Base-by-base conservation (phyloP, 352 stramenopile genomes). In the Globisporangium cylindrosporum region DNA sequence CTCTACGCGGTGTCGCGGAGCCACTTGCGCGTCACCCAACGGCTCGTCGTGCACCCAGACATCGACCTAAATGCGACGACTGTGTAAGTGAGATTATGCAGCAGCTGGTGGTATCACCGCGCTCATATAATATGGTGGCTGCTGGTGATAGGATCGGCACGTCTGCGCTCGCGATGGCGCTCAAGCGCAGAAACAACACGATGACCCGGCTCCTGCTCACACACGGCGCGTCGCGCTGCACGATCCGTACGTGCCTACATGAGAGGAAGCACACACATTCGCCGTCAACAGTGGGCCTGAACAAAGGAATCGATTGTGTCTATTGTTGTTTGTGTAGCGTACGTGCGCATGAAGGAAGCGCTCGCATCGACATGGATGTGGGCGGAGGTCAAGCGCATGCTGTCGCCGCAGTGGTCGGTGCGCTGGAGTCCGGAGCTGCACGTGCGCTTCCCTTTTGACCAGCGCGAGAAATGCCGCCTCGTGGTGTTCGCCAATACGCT, bases 381-480 rank as follows among this genome's bases (percentile, higher is more conserved):
- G 43, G n/a, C 25, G 3, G 72, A 85, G 24, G 59, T 91, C 7
- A 69, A 71, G 48, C 68, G 38, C 14, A 86, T 89, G 66, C 76
- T 94, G 43, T 75, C 75, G 46, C 68, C 82, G 12, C 32, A 66
- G 4, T 93, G 84, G 85, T 79, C 84, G 3, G 71, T 89, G 27
- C 55, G 86, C 43, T 95, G 85, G 87, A 84, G 43, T 34, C 85
- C 76, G 6, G 48, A 18, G n/a, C 64, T 77, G 48, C 84, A 93
- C 68, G 67, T 64, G 3, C 75, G 78, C 46, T 92, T 92, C 68
- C 76, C 85, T 27, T 36, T 38, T 0, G 62, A 66, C 55, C 78
- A 94, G 58, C 85, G 77, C 14, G 66, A 86, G 38, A 91, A 92
- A 54, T 88, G 78, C 49, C 76, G 76, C 3, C 74, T 92, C 12